Evolutionary conservation across 441 rosid species (phyloP), one percentile per base, ranked within the genome.

Genomic region (Euphorbia celastroides): DNA sequence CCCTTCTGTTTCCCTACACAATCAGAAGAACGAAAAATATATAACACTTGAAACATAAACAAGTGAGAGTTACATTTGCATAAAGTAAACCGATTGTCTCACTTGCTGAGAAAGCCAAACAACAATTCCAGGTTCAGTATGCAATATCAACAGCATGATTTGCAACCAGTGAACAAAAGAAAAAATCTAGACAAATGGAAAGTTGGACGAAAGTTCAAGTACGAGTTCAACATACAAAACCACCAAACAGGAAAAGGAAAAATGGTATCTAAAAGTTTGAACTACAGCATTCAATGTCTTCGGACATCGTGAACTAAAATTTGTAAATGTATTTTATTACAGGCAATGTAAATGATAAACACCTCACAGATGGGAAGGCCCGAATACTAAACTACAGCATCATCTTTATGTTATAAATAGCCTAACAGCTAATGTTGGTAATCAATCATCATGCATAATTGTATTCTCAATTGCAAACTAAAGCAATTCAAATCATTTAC

Each of bases 1-100:
- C 99, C 81, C 97, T 88, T 85, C 98, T 78, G 70, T 94, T 94
- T 26, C 99, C 99, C 99, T 94, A 82, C 65, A 14, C 48, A 51
- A 70, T 27, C 55, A 68, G 42, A 71, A 68, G 52, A 20, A 64
- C 70, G 36, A 59, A 62, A 2, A 19, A 28, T n/a, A 10, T 20
- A 64, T 23, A 57, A 28, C 54, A 56, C 5, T 59, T 65, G 22
- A 7, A 23, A 19, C 25, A 26, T 9, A 36, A 57, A 60, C 13
- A 9, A n/a, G n/a, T 9, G 38, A 58, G 56, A 17, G 31, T 28
- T 36, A 65, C 27, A 55, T 14, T 19, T 44, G 38, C 41, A 52
- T 64, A 34, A 57, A 41, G 44, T 31, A 63, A 60, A 34, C 22
- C 69, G 38, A 51, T 30, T 38, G 28, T 30, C 28, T 14, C 30